phyloP scores from a whole-genome alignment of 73 alveolate species.

The Paraurostyla sp. region DNA sequence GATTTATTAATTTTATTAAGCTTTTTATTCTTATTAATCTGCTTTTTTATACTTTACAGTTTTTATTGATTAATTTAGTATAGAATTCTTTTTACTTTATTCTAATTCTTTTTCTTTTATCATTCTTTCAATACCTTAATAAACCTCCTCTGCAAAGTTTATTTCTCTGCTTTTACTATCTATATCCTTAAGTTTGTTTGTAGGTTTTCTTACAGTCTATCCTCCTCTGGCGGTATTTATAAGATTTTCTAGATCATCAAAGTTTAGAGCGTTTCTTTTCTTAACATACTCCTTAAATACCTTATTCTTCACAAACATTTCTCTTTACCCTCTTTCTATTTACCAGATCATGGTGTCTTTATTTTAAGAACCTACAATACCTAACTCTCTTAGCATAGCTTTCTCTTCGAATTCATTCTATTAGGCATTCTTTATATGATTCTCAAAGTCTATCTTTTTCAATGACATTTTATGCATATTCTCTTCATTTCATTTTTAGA shows the following conservation, averaged over 20 bases:
- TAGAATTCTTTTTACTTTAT: not conserved
- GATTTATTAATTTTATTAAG: too few species aligned
- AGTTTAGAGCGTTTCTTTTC: not conserved
- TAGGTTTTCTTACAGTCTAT: not conserved
- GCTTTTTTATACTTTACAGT: not conserved
- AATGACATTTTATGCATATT: not conserved
- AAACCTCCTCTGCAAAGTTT: not conserved
- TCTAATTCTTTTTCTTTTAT: not conserved
- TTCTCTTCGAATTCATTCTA: not conserved
- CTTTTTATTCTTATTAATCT: too few species aligned
- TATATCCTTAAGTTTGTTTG: not conserved
- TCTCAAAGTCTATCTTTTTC: slow-evolving; percentile 31
- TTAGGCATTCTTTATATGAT: not conserved
- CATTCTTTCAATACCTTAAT: not conserved
- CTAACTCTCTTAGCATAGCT: slow-evolving; percentile 3
- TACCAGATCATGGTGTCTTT: slow-evolving; percentile 29
- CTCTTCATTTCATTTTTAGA: not conserved
- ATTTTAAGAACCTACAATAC: not conserved
- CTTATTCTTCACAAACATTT: not conserved
- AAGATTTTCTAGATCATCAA: not conserved
- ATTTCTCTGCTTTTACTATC: not conserved
- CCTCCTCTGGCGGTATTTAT: slow-evolving; percentile 6
- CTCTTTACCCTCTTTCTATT: slow-evolving; percentile 20
- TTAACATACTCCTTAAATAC: slow-evolving; percentile 11
- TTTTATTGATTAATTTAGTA: not conserved